Evolutionary conservation across 2,329 filamentous ascomycete genomes (phyloP).

Genomic region (Fusarium sp.): DNA sequence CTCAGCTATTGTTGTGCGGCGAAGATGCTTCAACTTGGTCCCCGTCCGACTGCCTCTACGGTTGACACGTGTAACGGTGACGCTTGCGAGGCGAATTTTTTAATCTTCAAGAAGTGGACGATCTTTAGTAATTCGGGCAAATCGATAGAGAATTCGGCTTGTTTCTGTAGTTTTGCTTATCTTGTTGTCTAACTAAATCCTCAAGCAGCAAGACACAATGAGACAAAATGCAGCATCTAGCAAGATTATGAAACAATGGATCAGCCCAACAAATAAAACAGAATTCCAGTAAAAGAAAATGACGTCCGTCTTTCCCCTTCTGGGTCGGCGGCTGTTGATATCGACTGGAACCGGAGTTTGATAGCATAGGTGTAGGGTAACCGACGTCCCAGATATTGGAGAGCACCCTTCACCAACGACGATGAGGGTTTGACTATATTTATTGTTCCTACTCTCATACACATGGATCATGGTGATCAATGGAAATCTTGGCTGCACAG

Average conservation of each 20-base stretch:
- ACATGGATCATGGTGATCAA: neutral
- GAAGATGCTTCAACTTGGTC: neutral
- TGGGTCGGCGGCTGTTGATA: too few relatives aligned
- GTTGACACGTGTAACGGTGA: conserved; percentile 30
- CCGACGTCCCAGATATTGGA: neutral
- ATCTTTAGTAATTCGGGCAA: neutral
- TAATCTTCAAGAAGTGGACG: neutral
- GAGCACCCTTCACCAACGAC: neutral
- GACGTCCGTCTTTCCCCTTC: neutral
- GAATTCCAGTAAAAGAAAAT: neutral
- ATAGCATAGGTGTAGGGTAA: neutral
- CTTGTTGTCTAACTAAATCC: neutral
- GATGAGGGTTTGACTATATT: neutral
- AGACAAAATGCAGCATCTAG: neutral
- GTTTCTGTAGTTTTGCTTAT: neutral
- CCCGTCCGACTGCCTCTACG: conserved; percentile 4
- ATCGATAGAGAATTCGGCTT: neutral
- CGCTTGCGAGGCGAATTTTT: conserved; percentile 1
- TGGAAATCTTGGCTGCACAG: neutral
- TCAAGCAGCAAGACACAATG: neutral
- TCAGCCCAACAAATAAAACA: neutral
- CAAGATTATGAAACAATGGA: neutral
- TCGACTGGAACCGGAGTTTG: neutral
- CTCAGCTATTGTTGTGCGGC: neutral
- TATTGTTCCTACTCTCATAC: neutral